phyloP scores from a whole-genome alignment of 345 rosid genomes.

The Triadica sebifera region DNA sequence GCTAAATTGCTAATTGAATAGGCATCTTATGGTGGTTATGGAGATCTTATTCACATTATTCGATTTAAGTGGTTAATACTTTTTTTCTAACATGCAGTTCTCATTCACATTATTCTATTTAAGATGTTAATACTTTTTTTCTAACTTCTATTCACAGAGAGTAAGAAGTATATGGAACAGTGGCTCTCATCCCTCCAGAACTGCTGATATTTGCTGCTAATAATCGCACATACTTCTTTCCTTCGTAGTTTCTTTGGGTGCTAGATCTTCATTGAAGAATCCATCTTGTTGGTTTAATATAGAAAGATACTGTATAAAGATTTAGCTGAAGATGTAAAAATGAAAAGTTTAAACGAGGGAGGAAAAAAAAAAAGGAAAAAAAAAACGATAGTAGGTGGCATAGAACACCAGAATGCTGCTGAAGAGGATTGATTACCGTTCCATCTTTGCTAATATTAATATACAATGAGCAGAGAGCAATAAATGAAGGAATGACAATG shows the following conservation, averaged over 20 bases:
- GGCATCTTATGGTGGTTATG: background rate
- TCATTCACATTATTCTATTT: background rate
- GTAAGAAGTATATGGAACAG: conserved; percentile 56
- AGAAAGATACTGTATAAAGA: conserved; percentile 14
- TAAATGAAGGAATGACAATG: background rate
- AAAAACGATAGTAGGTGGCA: background rate
- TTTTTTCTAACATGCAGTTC: background rate
- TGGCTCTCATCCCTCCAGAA: conserved; percentile 58
- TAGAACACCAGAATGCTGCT: conserved; percentile 8
- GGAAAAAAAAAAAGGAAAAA: background rate
- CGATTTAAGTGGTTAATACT: background rate
- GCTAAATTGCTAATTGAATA: background rate
- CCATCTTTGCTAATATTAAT: background rate
- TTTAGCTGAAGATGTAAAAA: background rate
- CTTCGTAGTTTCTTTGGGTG: conserved; percentile 4
- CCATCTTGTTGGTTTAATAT: conserved; percentile 9
- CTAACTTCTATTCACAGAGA: conserved; percentile 38
- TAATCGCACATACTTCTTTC: conserved; percentile 1
- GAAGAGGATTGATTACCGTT: conserved; percentile 15
- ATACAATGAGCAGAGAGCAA: background rate
- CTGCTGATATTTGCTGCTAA: conserved; percentile 24
- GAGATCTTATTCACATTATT: background rate
- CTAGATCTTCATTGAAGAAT: conserved; percentile 15
- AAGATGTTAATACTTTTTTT: background rate
- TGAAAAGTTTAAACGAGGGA: background rate